Base-by-base conservation (phyloP, 2,329 filamentous ascomycete species). In the Trichoderma breve region DNA sequence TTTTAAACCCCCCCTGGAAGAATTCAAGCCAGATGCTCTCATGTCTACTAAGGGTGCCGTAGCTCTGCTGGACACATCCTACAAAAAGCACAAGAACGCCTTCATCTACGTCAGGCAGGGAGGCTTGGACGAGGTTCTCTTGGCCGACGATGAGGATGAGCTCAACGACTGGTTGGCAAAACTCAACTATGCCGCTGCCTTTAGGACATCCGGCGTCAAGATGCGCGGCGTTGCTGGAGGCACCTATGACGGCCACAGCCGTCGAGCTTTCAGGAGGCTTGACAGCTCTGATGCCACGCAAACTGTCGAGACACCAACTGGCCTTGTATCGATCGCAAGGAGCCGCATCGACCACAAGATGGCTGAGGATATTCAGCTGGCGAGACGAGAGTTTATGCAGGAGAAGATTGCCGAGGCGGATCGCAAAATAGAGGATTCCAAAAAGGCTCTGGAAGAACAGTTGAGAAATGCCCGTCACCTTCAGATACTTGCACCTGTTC, bases 111-210 rank as follows among this genome's bases (percentile, higher is more conserved):
- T 97, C 73, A 90, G 94, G 34, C 93, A 96, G 74, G 92, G 93
- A 65, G 93, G 94, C 1, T 85, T 95, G 51, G 95, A 99, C 78
- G 96, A 99, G 79, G 91, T 95, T 0, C 91, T 99, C 47, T 84
- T 98, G 21, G 95, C 96, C 6, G 95, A 98, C 76, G 94, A 90
- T 68, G 96, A 99, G 77, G 86, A 89, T 1, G 96, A 99, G 77
- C 91, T 97, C 87, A 97, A 98, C 77, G 96, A 99, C 79, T 99
- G 96, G 96, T 85, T 99, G 32, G 93, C 93, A 8, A 96, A 97
- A 78, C 88, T 99, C 73, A 99, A 99, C 80, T 98, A 98, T 79
- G 95, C 95, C 39, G 95, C 96, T 9, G 93, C 96, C 1, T 98
- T 98, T 81, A 89, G 94, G 76, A 97, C 94, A 0, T 93, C 95